phyloP scores from a whole-genome alignment of 1,284 basidiomycete genomes.

The Marasmius oreades region DNA sequence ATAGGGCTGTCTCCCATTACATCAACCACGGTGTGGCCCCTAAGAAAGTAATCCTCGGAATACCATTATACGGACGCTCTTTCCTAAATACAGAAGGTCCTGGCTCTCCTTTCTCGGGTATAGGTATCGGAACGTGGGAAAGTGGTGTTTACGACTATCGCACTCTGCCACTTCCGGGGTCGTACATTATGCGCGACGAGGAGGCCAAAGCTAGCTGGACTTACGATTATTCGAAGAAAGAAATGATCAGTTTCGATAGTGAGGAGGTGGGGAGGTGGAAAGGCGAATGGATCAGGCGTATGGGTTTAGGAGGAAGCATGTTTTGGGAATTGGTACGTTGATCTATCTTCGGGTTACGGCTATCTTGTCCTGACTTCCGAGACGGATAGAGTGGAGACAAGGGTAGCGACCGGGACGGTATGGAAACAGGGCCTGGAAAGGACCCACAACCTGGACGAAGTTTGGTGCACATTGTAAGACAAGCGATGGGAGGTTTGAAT shows the following conservation, averaged over 20 bases:
- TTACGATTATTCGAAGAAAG: slow-evolving; percentile 62
- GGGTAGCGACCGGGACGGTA: slow-evolving; percentile 42
- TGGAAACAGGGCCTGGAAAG: slow-evolving; percentile 49
- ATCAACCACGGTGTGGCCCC: slow-evolving; percentile 66
- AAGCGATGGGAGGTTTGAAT: slow-evolving; percentile 54
- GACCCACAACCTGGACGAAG: slow-evolving; percentile 43
- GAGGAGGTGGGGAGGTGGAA: slow-evolving; percentile 69
- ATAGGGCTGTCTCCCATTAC: slow-evolving; percentile 76
- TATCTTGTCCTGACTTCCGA: slow-evolving; percentile 32
- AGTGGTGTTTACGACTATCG: slow-evolving; percentile 81
- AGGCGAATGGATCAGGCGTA: slow-evolving; percentile 69
- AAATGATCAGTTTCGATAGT: slow-evolving; percentile 81
- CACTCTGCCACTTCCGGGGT: slow-evolving; percentile 67
- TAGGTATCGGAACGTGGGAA: slow-evolving; percentile 77
- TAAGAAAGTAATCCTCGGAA: slow-evolving; percentile 83
- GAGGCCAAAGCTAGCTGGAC: slow-evolving; percentile 67
- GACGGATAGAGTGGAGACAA: slow-evolving; percentile 54
- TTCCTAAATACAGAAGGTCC: slow-evolving; percentile 87
- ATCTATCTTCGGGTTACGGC: neutral
- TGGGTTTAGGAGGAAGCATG: slow-evolving; percentile 79
- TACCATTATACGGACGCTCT: slow-evolving; percentile 90
- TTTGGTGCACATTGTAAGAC: slow-evolving; percentile 49
- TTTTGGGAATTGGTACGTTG: slow-evolving; percentile 65
- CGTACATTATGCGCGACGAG: slow-evolving; percentile 58
- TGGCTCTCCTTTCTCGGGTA: slow-evolving; percentile 72